A percentile compares a stretch with the other conserved stretches of the same genome.
Evolutionary conservation across 2,329 filamentous ascomycete species (phyloP).

Genomic region (Pseudocercospora musae): DNA sequence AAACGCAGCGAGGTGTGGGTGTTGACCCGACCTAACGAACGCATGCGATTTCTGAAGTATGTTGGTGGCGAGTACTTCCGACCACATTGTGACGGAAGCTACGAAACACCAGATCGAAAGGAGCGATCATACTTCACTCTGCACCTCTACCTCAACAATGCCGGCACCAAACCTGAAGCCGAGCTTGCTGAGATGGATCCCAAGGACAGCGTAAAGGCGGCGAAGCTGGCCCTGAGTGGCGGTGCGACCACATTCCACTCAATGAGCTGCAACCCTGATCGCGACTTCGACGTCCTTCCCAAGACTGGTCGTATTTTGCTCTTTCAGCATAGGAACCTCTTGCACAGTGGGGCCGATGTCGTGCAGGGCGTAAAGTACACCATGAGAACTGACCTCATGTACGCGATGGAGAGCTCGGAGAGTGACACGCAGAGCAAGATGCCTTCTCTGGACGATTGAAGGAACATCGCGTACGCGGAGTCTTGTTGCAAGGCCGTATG

Average conservation of each 20-base stretch:
- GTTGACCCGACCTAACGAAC: slow-evolving; percentile 60
- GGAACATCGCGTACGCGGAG: no score
- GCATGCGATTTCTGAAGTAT: slow-evolving; percentile 74
- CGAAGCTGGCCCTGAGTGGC: slow-evolving; percentile 41
- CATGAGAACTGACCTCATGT: slow-evolving; percentile 57
- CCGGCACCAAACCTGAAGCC: slow-evolving; percentile 8
- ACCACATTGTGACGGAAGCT: slow-evolving; percentile 67
- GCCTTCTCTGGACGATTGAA: slow-evolving; percentile 13
- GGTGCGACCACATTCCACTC: slow-evolving; percentile 55
- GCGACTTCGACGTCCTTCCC: slow-evolving; percentile 46
- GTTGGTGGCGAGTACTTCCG: slow-evolving; percentile 69
- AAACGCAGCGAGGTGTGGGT: slow-evolving; percentile 45
- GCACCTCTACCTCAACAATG: slow-evolving; percentile 48
- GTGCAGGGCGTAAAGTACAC: slow-evolving; percentile 54
- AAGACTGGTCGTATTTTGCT: slow-evolving; percentile 52
- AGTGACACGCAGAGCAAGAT: slow-evolving; percentile 15
- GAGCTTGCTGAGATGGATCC: slow-evolving; percentile 19
- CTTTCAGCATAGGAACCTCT: slow-evolving; percentile 53
- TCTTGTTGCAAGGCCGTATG: background rate
- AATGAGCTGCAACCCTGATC: slow-evolving; percentile 26
- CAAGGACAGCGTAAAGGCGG: slow-evolving; percentile 28
- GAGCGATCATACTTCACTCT: slow-evolving; percentile 54
- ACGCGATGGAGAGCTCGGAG: slow-evolving; percentile 33
- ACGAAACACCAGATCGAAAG: slow-evolving; percentile 53
- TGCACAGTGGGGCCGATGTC: slow-evolving; percentile 57